Evolutionary conservation across 768 basidiomycete species (phyloP).

Genomic region (Amanita rimosa): DNA sequence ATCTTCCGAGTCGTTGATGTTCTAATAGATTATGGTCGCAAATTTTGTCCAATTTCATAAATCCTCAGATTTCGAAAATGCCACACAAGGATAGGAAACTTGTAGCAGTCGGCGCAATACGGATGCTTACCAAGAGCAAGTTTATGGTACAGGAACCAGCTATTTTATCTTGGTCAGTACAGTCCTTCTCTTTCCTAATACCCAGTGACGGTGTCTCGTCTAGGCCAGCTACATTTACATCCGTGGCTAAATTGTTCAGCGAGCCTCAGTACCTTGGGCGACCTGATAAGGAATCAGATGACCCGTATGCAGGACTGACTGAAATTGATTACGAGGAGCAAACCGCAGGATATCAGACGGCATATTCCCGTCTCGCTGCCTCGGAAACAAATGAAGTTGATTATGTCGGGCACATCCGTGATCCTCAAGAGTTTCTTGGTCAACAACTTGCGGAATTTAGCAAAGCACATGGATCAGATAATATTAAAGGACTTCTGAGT

Average conservation of each 20-base stretch:
- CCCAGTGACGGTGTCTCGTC: not conserved
- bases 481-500: constrained; percentile 24
- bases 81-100: constrained; percentile 79
- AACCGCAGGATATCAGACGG: constrained; percentile 84
- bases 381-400: constrained; percentile 50
- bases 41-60: constrained; percentile 62
- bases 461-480: constrained; percentile 20
- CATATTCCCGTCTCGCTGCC: constrained; percentile 86
- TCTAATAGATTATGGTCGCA: constrained; percentile 58
- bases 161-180: constrained; percentile 51
- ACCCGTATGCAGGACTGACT: constrained; percentile 47
- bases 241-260: constrained; percentile 65
- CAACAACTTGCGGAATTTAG: constrained; percentile 30
- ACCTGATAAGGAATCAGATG: constrained; percentile 25
- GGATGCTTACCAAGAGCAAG: constrained; percentile 64
- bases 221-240: constrained; percentile 63
- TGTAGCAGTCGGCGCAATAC: constrained; percentile 67
- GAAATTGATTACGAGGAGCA: constrained; percentile 88
- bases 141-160: constrained; percentile 58
- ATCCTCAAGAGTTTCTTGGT: constrained; percentile 44
- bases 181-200: not conserved
- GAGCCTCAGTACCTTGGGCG: constrained; percentile 62
- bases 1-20: not conserved
- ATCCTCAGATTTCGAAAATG: constrained; percentile 74
- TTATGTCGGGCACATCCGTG: constrained; percentile 46